Evolutionary conservation across 139 green algal species (phyloP).

Genomic region (Auxenochlorella pyrenoidosa): DNA sequence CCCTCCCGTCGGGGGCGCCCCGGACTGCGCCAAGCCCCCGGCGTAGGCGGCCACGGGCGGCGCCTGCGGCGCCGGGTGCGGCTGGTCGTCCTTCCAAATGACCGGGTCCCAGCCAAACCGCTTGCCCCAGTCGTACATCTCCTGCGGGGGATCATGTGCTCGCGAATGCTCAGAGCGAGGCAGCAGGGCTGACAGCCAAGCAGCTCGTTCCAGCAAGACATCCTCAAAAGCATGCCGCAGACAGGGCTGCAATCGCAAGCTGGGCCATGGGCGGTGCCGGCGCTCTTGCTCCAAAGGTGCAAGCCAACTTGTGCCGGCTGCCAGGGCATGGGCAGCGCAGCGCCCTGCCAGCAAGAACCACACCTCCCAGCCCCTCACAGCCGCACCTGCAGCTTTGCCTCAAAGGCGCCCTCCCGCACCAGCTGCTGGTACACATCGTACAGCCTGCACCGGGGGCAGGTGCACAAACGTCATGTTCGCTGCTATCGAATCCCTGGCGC

Average conservation of each 20-base stretch:
- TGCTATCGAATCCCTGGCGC: too few relatives aligned
- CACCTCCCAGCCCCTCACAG: background rate
- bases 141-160: conserved; percentile 55
- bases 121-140: conserved; percentile 90
- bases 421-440: conserved; percentile 78
- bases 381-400: conserved; percentile 74
- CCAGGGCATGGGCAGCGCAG: background rate
- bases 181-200: too few relatives aligned
- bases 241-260: background rate
- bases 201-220: too few relatives aligned
- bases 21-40: background rate
- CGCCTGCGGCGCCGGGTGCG: conserved; percentile 21
- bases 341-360: background rate
- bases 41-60: conserved; percentile 3
- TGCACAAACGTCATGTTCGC: background rate
- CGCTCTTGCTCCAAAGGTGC: background rate
- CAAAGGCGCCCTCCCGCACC: conserved; percentile 61
- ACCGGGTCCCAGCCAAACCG: conserved; percentile 71
- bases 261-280: background rate
- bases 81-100: conserved; percentile 35
- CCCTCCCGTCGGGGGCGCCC: background rate
- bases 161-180: too few relatives aligned
- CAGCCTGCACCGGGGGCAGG: background rate
- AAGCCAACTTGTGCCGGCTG: background rate
- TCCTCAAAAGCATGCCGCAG: conserved; percentile 3